These are phyloP conservation scores for Camellia granthamiana DNA, from an alignment of 148 eudicot species.

Conservation along the genomic window DNA sequence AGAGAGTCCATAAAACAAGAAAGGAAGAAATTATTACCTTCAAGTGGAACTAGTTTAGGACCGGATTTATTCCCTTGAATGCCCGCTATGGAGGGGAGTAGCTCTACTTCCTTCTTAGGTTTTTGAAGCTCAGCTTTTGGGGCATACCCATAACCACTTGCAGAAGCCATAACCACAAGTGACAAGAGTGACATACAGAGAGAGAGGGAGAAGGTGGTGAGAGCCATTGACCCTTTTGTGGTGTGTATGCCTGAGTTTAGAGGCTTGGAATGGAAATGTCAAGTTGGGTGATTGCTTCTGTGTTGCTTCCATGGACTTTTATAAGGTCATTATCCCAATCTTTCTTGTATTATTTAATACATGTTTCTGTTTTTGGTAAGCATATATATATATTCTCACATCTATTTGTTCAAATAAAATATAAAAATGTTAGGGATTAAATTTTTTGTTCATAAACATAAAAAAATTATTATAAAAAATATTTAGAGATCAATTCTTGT, in stretches of 20 bases:
- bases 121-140: not conserved
- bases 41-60: constrained; percentile 27
- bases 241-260: not conserved
- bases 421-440: too few species aligned
- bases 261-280: not conserved
- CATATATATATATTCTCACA: not conserved
- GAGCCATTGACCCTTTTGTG: too few species aligned
- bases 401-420: not conserved
- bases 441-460: too few species aligned
- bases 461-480: too few species aligned
- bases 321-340: not conserved
- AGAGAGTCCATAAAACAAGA: too few species aligned
- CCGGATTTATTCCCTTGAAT: constrained; percentile 39
- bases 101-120: not conserved
- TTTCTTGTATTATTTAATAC: not conserved
- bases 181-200: too few species aligned
- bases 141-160: not conserved
- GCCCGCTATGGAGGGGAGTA: constrained; percentile 12
- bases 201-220: too few species aligned
- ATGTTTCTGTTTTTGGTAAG: not conserved
- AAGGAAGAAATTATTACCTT: constrained; percentile 18
- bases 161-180: too few species aligned
- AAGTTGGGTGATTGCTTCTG: too few species aligned
- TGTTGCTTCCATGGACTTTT: not conserved
- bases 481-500: too few species aligned